Evolutionary conservation across 1,284 basidiomycete genomes (phyloP).

Genomic region (Mixia osmundae): DNA sequence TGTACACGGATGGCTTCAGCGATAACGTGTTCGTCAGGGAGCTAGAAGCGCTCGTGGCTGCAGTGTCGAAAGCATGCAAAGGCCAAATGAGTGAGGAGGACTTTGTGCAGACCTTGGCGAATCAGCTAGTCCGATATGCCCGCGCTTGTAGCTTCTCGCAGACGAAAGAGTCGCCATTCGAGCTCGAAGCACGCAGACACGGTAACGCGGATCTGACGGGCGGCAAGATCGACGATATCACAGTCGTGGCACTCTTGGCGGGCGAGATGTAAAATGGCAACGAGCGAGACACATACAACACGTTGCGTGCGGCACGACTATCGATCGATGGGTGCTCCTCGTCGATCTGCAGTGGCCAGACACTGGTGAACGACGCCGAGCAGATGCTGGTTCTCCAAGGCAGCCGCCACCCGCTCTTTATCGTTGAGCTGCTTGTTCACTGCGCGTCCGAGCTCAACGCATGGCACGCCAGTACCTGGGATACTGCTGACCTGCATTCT

Average conservation of each 20-base stretch:
- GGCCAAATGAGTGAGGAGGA: slow-evolving; percentile 15
- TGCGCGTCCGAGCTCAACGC: slow-evolving; percentile 18
- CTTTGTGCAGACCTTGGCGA: slow-evolving; percentile 42
- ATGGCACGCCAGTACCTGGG: background rate
- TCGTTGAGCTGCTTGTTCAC: slow-evolving; percentile 99
- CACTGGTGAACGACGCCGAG: slow-evolving; percentile 75
- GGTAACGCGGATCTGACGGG: slow-evolving; percentile 24
- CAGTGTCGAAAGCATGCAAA: slow-evolving; percentile 1
- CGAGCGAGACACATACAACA: too few relatives aligned
- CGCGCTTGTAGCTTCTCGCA: slow-evolving; percentile 39
- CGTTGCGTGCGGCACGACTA: too few relatives aligned
- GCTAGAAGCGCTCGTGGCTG: slow-evolving; percentile 37
- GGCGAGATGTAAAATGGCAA: too few relatives aligned
- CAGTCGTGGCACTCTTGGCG: too few relatives aligned
- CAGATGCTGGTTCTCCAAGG: slow-evolving; percentile 72
- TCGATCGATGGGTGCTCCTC: slow-evolving; percentile 15
- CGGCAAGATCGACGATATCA: slow-evolving; percentile 27
- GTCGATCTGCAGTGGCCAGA: slow-evolving; percentile 31
- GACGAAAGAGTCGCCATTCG: slow-evolving; percentile 36
- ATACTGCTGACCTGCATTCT: slow-evolving; percentile 40
- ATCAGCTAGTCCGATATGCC: slow-evolving; percentile 44
- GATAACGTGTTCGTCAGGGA: slow-evolving; percentile 63
- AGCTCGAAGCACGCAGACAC: slow-evolving; percentile 18
- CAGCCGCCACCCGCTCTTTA: slow-evolving; percentile 93
- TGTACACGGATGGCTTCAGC: slow-evolving; percentile 57